These are phyloP conservation scores for Calonectria fujianensis DNA, from an alignment of 2,329 filamentous ascomycete species.

Conservation along the genomic window DNA sequence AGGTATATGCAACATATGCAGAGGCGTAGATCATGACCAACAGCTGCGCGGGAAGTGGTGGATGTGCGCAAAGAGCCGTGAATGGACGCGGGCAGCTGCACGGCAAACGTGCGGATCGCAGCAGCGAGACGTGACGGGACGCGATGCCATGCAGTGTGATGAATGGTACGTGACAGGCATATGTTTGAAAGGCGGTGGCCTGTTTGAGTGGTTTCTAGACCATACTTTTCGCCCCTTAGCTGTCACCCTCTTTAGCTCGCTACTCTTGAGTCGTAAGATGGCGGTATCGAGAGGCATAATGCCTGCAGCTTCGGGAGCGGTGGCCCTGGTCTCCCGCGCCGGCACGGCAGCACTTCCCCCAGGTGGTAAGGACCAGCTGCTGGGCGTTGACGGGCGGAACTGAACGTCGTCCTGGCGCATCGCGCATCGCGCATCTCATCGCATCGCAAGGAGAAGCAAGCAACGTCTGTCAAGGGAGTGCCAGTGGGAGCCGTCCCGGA, in stretches of 20 bases:
- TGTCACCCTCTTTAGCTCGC: constrained; percentile 41
- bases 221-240: constrained; percentile 32
- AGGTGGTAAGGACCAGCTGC: constrained; percentile 44
- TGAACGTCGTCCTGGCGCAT: constrained; percentile 37
- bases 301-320: constrained; percentile 35
- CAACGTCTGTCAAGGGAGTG: constrained; percentile 34
- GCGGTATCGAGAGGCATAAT: constrained; percentile 40
- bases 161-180: constrained; percentile 38
- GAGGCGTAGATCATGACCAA: constrained; percentile 33
- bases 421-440: constrained; percentile 21
- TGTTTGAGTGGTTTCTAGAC: constrained; percentile 42
- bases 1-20: constrained; percentile 32
- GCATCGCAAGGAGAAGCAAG: constrained; percentile 33
- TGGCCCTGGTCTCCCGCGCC: constrained; percentile 44
- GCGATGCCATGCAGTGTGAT: constrained; percentile 27
- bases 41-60: constrained; percentile 26
- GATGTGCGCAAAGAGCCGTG: constrained; percentile 26
- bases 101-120: constrained; percentile 33
- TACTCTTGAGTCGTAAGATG: constrained; percentile 48
- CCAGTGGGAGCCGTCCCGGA: constrained; percentile 46
- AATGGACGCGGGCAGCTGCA: constrained; percentile 26
- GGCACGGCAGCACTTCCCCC: constrained; percentile 46
- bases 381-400: constrained; percentile 36
- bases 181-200: constrained; percentile 30
- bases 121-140: constrained; percentile 32